phyloP scores from a whole-genome alignment of 176 grass and related monocot genomes.

The Pontederia paniculata region DNA sequence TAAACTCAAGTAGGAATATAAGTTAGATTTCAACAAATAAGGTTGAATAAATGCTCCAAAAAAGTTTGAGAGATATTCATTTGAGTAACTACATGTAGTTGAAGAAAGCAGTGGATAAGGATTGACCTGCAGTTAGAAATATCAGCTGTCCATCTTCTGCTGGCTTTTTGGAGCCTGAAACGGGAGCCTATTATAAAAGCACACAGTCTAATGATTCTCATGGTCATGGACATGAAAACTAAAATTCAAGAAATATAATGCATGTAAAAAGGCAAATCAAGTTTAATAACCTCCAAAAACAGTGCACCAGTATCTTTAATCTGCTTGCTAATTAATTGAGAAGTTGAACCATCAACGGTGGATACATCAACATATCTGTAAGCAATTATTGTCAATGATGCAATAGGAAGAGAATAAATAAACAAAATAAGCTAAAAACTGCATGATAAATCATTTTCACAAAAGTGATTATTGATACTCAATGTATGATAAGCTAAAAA shows the following conservation, averaged over 20 bases:
- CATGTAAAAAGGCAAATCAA: conserved; percentile 1
- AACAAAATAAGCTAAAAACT: neutral
- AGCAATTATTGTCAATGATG: neutral
- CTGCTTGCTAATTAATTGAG: conserved; percentile 45
- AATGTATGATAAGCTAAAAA: too few relatives aligned
- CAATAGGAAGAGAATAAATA: neutral
- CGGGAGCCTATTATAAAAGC: conserved; percentile 70
- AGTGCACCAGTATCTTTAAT: conserved; percentile 55
- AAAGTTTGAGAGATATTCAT: neutral
- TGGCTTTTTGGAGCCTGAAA: conserved; percentile 93
- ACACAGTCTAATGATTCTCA: neutral
- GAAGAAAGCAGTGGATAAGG: neutral
- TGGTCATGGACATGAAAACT: neutral
- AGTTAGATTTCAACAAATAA: neutral
- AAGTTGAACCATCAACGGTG: conserved; percentile 61
- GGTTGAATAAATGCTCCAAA: neutral
- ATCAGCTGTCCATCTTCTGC: conserved; percentile 88
- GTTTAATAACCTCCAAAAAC: conserved; percentile 57
- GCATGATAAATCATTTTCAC: too few relatives aligned
- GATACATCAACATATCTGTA: conserved; percentile 68
- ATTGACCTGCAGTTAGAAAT: conserved; percentile 76
- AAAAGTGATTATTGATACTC: too few relatives aligned
- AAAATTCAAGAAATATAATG: neutral
- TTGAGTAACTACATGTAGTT: neutral
- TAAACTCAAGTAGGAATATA: neutral